Percentiles rank a stretch among this genome's conserved stretches.
phyloP scores from a whole-genome alignment of 1,284 basidiomycete species.

The Malassezia slooffiae region DNA sequence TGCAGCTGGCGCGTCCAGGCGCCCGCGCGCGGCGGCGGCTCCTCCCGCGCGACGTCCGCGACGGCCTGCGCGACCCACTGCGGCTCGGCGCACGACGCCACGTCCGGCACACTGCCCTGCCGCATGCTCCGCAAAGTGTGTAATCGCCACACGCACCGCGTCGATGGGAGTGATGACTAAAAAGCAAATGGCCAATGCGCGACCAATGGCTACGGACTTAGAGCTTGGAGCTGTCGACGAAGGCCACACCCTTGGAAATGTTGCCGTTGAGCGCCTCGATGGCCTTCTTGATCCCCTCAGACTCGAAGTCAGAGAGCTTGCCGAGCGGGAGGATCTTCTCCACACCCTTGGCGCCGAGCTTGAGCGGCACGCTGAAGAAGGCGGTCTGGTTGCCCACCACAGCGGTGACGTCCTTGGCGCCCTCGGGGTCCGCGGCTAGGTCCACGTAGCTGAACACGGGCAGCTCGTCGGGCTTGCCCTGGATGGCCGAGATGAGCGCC shows the following conservation, averaged over 20 bases:
- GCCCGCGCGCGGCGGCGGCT: no score
- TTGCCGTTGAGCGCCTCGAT: constrained; percentile 52
- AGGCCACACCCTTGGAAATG: constrained; percentile 50
- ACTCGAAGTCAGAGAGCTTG: constrained; percentile 50
- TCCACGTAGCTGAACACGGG: constrained; percentile 43
- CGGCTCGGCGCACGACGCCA: no score
- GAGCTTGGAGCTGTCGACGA: constrained; percentile 18
- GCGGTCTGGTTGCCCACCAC: constrained; percentile 33
- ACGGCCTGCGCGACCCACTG: no score
- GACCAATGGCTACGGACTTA: constrained; percentile 8
- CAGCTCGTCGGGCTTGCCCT: constrained; percentile 26
- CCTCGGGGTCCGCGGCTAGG: constrained; percentile 30
- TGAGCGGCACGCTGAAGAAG: constrained; percentile 43
- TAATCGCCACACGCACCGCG: no score
- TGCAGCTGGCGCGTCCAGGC: constrained; percentile 7
- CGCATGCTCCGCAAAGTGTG: no score
- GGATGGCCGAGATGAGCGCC: constrained; percentile 37
- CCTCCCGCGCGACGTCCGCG: no score
- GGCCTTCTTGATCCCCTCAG: constrained; percentile 50
- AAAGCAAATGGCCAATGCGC: no score
- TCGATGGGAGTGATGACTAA: no score
- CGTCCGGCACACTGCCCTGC: no score
- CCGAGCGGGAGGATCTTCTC: constrained; percentile 53
- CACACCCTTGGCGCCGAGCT: constrained; percentile 48
- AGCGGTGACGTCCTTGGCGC: constrained; percentile 30